phyloP scores from a whole-genome alignment of 768 basidiomycete species.

The Strobilomyces dryophilus region DNA sequence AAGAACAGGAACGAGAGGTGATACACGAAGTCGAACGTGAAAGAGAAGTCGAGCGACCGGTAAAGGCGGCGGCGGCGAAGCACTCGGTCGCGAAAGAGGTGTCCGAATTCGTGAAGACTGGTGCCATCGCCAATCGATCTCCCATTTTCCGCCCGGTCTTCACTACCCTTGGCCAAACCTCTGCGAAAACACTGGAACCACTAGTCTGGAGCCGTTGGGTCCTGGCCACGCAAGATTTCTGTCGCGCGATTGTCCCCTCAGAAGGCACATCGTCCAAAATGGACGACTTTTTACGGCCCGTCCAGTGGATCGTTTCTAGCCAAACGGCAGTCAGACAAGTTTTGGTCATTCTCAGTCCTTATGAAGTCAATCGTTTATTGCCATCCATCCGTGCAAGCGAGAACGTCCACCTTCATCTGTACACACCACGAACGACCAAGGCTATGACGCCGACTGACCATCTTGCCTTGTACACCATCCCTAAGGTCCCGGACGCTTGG shows the following conservation, averaged over 20 bases:
- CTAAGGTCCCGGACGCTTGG: slow-evolving; percentile 16
- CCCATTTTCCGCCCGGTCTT: slow-evolving; percentile 19
- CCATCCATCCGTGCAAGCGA: background rate
- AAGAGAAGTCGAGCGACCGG: too few species aligned
- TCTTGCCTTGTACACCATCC: slow-evolving; percentile 16
- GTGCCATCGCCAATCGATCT: slow-evolving; percentile 17
- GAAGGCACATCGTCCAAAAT: background rate
- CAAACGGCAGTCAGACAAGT: background rate
- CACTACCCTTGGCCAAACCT: slow-evolving; percentile 7
- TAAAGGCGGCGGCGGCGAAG: slow-evolving; percentile 20
- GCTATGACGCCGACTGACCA: background rate
- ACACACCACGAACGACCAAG: too few species aligned
- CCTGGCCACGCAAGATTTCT: too few species aligned
- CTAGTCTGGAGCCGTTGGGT: slow-evolving; percentile 16
- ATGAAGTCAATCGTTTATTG: background rate
- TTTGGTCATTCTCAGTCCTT: too few species aligned
- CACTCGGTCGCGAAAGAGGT: slow-evolving; percentile 8
- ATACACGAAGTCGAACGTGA: too few species aligned
- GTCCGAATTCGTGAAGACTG: slow-evolving; percentile 17
- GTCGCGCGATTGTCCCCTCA: slow-evolving; percentile 2
- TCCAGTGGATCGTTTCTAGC: background rate
- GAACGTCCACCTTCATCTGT: too few species aligned
- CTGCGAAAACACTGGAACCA: slow-evolving; percentile 11
- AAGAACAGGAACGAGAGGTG: too few species aligned
- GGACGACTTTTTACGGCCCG: too few species aligned